Percentiles rank a stretch among this genome's conserved stretches.
These are phyloP conservation scores for Pseudisothecium myosuroides DNA, from an alignment of 225 moss, liverwort and hornwort species.

Conservation along the genomic window DNA sequence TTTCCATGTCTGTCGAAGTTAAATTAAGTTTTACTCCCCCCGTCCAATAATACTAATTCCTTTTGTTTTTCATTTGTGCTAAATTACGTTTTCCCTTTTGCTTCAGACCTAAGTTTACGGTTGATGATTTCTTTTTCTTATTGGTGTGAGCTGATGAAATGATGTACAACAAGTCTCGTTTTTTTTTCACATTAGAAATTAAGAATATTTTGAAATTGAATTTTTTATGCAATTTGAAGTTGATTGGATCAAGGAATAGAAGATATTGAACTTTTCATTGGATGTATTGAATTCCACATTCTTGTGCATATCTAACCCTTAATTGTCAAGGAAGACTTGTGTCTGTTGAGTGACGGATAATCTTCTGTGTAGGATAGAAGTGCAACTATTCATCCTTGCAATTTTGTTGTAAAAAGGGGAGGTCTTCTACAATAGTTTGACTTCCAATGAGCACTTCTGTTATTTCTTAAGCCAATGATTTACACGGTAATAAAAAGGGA, in stretches of 20 bases:
- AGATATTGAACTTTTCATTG: not conserved
- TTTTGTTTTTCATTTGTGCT: not conserved
- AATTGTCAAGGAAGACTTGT: too few relatives aligned
- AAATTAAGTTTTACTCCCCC: too few relatives aligned
- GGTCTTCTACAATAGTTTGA: too few relatives aligned
- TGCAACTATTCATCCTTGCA: too few relatives aligned
- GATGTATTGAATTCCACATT: not conserved
- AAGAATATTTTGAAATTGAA: not conserved
- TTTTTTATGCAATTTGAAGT: not conserved
- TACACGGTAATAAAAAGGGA: too few relatives aligned
- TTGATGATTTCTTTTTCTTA: not conserved
- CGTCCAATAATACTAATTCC: rapidly evolving
- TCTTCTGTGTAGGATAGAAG: too few relatives aligned
- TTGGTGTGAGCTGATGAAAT: not conserved
- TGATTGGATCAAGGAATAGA: not conserved
- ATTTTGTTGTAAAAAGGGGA: too few relatives aligned
- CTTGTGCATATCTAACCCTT: rapidly evolving
- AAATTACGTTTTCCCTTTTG: not conserved
- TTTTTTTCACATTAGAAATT: not conserved
- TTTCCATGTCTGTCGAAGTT: not conserved
- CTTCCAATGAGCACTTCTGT: too few relatives aligned
- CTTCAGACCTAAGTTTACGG: too few relatives aligned
- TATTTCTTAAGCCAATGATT: too few relatives aligned
- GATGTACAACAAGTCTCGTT: too few relatives aligned
- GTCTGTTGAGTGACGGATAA: too few relatives aligned